A percentile compares a stretch with the other conserved stretches of the same genome.
Conservation (phyloP, 129 eudicot genomes). For the Flaveria ramosissima region DNA sequence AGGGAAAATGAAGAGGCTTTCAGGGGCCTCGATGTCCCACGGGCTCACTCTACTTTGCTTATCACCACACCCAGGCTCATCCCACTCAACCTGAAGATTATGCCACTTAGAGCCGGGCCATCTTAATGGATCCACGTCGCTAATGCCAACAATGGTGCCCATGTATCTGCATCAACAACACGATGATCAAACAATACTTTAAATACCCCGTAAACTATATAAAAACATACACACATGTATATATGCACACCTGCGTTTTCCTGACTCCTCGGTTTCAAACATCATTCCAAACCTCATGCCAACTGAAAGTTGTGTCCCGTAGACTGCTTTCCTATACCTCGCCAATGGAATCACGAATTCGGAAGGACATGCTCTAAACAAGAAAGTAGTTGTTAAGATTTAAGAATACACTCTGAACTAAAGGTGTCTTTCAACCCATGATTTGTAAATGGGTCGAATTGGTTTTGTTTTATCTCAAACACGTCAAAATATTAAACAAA, state of each 20-base stretch:
- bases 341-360: slow-evolving; percentile 84
- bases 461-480: slow-evolving; percentile 1
- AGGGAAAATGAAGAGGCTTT: slow-evolving; percentile 94
- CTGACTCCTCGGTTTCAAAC: slow-evolving; percentile 98
- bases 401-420: not conserved
- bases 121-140: slow-evolving; percentile 84
- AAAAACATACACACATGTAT: not conserved
- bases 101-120: slow-evolving; percentile 99
- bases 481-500: not conserved
- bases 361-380: slow-evolving; percentile 90
- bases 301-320: slow-evolving; percentile 77
- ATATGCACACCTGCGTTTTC: slow-evolving; percentile 75
- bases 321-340: slow-evolving; percentile 70
- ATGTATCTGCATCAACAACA: slow-evolving; percentile 62
- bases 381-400: not conserved
- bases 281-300: slow-evolving; percentile 99
- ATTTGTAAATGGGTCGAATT: not conserved
- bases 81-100: slow-evolving; percentile 97
- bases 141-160: slow-evolving; percentile 90
- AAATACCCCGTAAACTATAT: not conserved
- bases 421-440: not conserved
- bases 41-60: slow-evolving; percentile 90
- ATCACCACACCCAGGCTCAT: slow-evolving; percentile 91
- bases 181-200: not conserved
- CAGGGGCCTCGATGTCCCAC: slow-evolving; percentile 99